Percentiles rank a stretch among this genome's conserved stretches.
Conservation (phyloP, 1,139 yeast genomes). For the Yamadazyma epiphylla region DNA sequence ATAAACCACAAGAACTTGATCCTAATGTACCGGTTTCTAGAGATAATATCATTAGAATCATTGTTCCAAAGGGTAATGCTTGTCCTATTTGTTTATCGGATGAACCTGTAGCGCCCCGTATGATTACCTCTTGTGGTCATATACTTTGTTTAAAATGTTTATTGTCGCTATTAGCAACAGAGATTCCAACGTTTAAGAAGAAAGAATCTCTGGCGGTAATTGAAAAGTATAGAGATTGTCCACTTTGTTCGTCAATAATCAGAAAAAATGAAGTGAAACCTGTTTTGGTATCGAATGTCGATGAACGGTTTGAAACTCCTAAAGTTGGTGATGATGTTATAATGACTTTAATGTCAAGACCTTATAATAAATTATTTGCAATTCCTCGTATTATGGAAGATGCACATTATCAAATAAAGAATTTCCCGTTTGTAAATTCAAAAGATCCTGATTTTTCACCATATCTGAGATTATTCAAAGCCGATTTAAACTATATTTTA, state of each 20-base stretch:
- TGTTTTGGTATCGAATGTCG: constrained; percentile 55
- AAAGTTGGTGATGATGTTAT: constrained; percentile 55
- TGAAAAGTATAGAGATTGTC: constrained; percentile 70
- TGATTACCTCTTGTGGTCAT: constrained; percentile 91
- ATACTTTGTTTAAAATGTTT: constrained; percentile 82
- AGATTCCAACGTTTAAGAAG: constrained; percentile 39
- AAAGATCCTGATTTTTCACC: constrained; percentile 22
- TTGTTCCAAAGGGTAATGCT: constrained; percentile 68
- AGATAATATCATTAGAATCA: constrained; percentile 61
- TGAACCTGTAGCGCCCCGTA: constrained; percentile 85
- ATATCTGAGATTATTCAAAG: constrained; percentile 59
- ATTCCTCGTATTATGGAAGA: constrained; percentile 48
- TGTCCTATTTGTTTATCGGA: constrained; percentile 93
- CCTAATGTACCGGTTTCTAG: constrained; percentile 73
- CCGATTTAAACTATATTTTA: constrained; percentile 50
- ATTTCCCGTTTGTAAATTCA: constrained; percentile 27
- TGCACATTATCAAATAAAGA: constrained; percentile 22
- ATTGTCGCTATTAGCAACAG: constrained; percentile 64
- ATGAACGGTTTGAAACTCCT: constrained; percentile 61
- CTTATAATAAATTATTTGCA: constrained; percentile 56
- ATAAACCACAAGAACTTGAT: constrained; percentile 55
- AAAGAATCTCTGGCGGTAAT: constrained; percentile 34
- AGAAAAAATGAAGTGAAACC: constrained; percentile 62
- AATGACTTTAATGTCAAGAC: constrained; percentile 70
- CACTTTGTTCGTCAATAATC: constrained; percentile 73